A percentile compares a stretch with the other conserved stretches of the same genome.
Evolutionary conservation across 2,329 filamentous ascomycete genomes (phyloP).

Genomic region (Aspergillus cejpii): DNA sequence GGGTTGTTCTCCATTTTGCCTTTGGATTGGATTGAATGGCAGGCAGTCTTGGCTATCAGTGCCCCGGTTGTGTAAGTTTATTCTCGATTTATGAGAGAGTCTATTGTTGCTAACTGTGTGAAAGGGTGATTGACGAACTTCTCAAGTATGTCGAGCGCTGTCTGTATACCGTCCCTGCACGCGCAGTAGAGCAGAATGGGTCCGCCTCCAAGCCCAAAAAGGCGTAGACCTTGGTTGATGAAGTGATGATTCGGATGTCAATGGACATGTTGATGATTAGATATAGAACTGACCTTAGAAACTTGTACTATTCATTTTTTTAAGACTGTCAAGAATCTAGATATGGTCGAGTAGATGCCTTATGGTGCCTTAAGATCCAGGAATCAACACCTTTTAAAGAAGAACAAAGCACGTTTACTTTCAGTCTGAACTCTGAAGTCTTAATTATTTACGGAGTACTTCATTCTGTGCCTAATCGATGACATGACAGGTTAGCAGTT

Average conservation of each 20-base stretch:
- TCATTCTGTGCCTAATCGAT: no score
- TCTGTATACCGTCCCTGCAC: conserved; percentile 45
- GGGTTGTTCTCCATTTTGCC: conserved; percentile 84
- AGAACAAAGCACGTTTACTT: background rate
- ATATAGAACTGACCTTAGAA: conserved; percentile 15
- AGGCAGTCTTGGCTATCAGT: conserved; percentile 81
- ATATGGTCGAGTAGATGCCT: background rate
- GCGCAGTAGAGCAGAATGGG: conserved; percentile 25
- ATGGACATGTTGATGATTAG: conserved; percentile 15
- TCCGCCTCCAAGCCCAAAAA: conserved; percentile 32
- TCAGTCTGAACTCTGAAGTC: no score
- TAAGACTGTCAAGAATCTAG: no score
- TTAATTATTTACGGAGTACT: no score
- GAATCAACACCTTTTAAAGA: background rate
- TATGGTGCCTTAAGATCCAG: background rate
- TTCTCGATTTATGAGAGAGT: background rate
- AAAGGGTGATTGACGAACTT: conserved; percentile 70
- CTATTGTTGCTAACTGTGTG: conserved; percentile 16
- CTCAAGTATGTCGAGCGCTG: conserved; percentile 71
- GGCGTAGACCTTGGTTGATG: conserved; percentile 22
- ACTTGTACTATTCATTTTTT: conserved; percentile 3
- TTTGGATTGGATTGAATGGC: conserved; percentile 80
- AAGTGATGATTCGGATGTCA: conserved; percentile 13
- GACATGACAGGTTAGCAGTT: no score
- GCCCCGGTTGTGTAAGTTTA: conserved; percentile 78